Percentiles rank a stretch among this genome's conserved stretches.
These are phyloP conservation scores for Inga laurina DNA, from an alignment of 306 rosid species.

Conservation along the genomic window DNA sequence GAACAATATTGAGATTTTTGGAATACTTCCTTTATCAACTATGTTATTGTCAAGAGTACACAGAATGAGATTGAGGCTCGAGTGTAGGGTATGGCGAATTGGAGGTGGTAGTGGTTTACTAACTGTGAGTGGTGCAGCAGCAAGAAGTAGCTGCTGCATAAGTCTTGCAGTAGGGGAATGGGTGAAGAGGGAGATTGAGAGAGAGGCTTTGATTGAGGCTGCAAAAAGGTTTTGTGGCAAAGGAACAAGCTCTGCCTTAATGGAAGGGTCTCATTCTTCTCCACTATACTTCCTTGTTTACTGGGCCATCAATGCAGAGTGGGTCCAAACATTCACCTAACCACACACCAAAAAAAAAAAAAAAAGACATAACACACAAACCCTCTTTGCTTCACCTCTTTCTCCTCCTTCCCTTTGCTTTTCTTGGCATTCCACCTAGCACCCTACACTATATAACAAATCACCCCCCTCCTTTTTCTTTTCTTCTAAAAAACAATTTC, in stretches of 20 bases:
- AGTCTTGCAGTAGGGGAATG: constrained; percentile 52
- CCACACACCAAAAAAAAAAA: constrained; percentile 19
- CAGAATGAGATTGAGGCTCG: constrained; percentile 30
- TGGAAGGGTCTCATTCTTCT: constrained; percentile 52
- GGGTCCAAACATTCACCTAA: constrained; percentile 69
- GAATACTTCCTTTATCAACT: neutral
- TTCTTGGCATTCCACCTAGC: constrained; percentile 28
- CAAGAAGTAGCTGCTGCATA: constrained; percentile 18
- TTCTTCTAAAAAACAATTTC: neutral
- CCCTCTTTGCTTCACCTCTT: constrained; percentile 22
- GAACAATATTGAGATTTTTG: no score
- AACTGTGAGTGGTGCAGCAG: constrained; percentile 37
- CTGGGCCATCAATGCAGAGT: constrained; percentile 61
- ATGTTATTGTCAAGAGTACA: neutral
- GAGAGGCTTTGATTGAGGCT: constrained; percentile 34
- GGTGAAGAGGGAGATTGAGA: constrained; percentile 31
- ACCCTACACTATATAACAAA: constrained; percentile 11
- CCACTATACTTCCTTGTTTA: constrained; percentile 44
- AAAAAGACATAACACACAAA: constrained; percentile 40
- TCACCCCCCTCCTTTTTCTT: constrained; percentile 9
- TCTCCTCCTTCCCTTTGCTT: constrained; percentile 6
- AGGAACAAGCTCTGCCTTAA: constrained; percentile 59
- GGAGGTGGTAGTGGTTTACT: constrained; percentile 34
- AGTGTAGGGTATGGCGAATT: neutral
- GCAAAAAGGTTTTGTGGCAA: constrained; percentile 42